Evolutionary conservation across 257 asterid species (phyloP).

Genomic region (Paraleonurus japonicus): DNA sequence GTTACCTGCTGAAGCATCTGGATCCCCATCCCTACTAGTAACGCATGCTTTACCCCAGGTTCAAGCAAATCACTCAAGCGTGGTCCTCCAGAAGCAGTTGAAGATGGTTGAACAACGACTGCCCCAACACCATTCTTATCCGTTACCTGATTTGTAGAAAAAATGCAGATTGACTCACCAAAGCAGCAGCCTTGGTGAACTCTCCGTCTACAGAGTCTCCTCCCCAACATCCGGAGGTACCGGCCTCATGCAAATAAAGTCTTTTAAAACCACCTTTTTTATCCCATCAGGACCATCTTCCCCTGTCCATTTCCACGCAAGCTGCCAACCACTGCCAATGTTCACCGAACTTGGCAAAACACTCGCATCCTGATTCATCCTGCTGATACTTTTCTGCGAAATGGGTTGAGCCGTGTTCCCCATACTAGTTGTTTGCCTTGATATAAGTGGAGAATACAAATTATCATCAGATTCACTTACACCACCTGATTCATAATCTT

Average conservation of each 20-base stretch:
- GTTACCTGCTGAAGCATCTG: conserved; percentile 73
- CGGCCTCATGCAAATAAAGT: conserved; percentile 57
- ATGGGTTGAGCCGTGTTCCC: conserved; percentile 29
- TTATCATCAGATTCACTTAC: conserved; percentile 53
- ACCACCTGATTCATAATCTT: conserved; percentile 42
- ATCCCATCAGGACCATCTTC: conserved; percentile 40
- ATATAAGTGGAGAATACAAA: conserved; percentile 55
- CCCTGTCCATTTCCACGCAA: conserved; percentile 64
- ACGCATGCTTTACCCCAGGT: conserved; percentile 74
- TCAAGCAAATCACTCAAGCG: conserved; percentile 44
- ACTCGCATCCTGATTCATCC: conserved; percentile 33
- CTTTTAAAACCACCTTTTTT: conserved; percentile 53
- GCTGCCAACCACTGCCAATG: conserved; percentile 85
- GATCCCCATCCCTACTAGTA: conserved; percentile 60
- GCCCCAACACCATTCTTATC: conserved; percentile 49
- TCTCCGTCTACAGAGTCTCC: conserved; percentile 47
- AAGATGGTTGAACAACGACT: conserved; percentile 44
- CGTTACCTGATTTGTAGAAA: conserved; percentile 39
- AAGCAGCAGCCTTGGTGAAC: conserved; percentile 48
- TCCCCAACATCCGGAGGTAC: conserved; percentile 32
- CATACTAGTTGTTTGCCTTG: conserved; percentile 57
- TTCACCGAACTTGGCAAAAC: conserved; percentile 35
- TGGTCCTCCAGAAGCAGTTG: conserved; percentile 43
- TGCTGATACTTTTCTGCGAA: neutral
- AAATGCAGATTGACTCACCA: conserved; percentile 60